Evolutionary conservation across 129 eudicot species (phyloP).

Genomic region (Chrysanthemum lavandulifolium): DNA sequence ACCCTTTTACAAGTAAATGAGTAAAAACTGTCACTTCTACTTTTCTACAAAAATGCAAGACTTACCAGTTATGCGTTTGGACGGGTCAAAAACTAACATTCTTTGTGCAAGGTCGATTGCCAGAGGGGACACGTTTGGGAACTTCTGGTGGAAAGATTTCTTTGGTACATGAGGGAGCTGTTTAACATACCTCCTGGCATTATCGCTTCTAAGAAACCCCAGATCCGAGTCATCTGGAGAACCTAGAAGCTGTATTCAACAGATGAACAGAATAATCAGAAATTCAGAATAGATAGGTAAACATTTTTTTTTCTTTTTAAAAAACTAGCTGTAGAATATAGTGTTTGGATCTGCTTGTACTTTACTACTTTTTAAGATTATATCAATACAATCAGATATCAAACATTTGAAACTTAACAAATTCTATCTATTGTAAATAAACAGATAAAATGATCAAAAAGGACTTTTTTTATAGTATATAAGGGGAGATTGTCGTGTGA

Average conservation of each 20-base stretch:
- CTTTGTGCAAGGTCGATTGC: slow-evolving; percentile 84
- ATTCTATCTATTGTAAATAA: too few relatives aligned
- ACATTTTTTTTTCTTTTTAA: not conserved
- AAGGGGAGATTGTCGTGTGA: too few relatives aligned
- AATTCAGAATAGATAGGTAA: not conserved
- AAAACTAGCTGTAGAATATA: too few relatives aligned
- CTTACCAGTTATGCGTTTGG: slow-evolving; percentile 88
- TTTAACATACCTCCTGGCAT: slow-evolving; percentile 75
- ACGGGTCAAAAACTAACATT: slow-evolving; percentile 90
- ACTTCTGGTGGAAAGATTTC: slow-evolving; percentile 55
- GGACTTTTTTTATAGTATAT: too few relatives aligned
- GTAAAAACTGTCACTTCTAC: not conserved
- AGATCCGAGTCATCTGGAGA: slow-evolving; percentile 92
- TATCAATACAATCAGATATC: too few relatives aligned
- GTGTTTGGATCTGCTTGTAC: not conserved
- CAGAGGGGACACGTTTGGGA: slow-evolving; percentile 68
- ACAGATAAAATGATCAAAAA: too few relatives aligned
- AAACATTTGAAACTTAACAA: too few relatives aligned
- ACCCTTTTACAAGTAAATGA: too few relatives aligned
- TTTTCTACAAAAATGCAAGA: not conserved
- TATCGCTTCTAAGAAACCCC: slow-evolving; percentile 81
- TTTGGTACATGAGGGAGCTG: slow-evolving; percentile 75
- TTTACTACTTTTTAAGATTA: not conserved
- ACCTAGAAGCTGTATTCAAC: slow-evolving; percentile 60
- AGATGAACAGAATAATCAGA: not conserved